Evolutionary conservation across 192 early-diverging fungal genomes (phyloP), one percentile per base, ranked within the genome.

Genomic region (Coemansia sp.): DNA sequence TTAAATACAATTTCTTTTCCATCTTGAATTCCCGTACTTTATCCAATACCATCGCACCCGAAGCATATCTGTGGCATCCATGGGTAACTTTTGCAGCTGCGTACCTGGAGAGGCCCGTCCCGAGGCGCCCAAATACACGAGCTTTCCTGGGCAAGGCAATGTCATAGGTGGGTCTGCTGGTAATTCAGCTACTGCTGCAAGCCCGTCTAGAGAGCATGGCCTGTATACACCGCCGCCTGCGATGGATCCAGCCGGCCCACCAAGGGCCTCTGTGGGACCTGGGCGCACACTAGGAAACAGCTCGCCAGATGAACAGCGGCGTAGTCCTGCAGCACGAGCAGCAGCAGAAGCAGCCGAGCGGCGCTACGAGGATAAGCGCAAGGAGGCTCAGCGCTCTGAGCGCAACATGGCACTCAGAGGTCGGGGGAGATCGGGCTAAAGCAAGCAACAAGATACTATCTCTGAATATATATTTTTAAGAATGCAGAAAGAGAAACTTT

Each of bases 61-160:
- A n/a, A n/a, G n/a, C n/a, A n/a, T n/a, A n/a, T n/a, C 43, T 20
- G 18, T 20, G 43, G n/a, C 43, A 9, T 18, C 8, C 33, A 58
- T 58, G 56, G 56, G 56, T 2, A 58, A 58, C 20, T n/a, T n/a
- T n/a, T 58, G 56, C 21, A 58, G 56, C 56, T 34, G 34, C 34
- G 34, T 7, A 37, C 14, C 21, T 18, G 56, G 34, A 9, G 34
- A 58, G 18, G 3, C 34, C 14, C 34, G n/a, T 34, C 8, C 56
- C 5, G 34, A 37, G 13, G 56, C 33, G 6, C 7, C 31, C 31
- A 58, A 58, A n/a, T 11, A 36, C n/a, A 37, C 33, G 8, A 35
- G 20, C 18, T 58, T 58, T 36, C 56, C 56, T 58, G 56, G 56
- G 3, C 56, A 58, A 36, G 56, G 56, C 18, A 58, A 58, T 34